phyloP scores from a whole-genome alignment of 495 filamentous ascomycete genomes.

The Staphylotrichum tortipilum region DNA sequence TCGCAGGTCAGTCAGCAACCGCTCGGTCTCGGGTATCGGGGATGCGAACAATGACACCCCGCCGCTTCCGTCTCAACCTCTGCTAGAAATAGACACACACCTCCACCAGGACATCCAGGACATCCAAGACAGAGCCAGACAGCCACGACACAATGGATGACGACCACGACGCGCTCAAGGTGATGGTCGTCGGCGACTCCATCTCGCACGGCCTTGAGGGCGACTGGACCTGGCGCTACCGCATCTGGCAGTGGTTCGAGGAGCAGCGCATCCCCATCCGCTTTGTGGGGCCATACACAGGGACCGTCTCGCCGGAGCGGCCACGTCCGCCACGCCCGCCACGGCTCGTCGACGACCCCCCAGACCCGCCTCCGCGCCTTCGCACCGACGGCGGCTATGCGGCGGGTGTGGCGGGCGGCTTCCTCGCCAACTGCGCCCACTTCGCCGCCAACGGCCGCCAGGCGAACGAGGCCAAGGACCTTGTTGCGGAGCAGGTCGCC shows the following conservation, averaged over 20 bases:
- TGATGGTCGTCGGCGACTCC: slow-evolving; percentile 32
- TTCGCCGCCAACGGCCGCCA: slow-evolving; percentile 21
- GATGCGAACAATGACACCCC: too few relatives aligned
- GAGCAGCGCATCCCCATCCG: slow-evolving; percentile 9
- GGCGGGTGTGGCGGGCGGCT: slow-evolving; percentile 12
- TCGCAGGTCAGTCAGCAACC: too few relatives aligned
- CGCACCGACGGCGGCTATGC: slow-evolving; percentile 23
- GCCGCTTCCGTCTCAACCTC: too few relatives aligned
- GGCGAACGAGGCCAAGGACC: slow-evolving; percentile 24
- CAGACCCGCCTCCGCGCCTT: background rate
- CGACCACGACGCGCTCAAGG: background rate
- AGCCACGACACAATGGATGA: too few relatives aligned
- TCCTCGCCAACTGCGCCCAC: slow-evolving; percentile 18
- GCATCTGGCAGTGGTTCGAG: slow-evolving; percentile 28
- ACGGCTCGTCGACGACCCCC: slow-evolving; percentile 8
- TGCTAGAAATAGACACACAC: too few relatives aligned
- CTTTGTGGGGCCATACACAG: slow-evolving; percentile 31
- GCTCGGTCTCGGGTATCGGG: too few relatives aligned
- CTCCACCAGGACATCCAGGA: too few relatives aligned
- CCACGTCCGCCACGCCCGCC: slow-evolving; percentile 14
- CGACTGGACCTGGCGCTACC: slow-evolving; percentile 33
- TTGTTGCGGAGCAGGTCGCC: slow-evolving; percentile 36
- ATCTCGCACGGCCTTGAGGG: slow-evolving; percentile 33
- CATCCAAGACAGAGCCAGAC: too few relatives aligned
- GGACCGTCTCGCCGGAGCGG: slow-evolving; percentile 20